A percentile compares a stretch with the other conserved stretches of the same genome.
These are phyloP conservation scores for Magnaporthiopsis rhizophila DNA, from an alignment of 2,329 filamentous ascomycete genomes.

Conservation along the genomic window DNA sequence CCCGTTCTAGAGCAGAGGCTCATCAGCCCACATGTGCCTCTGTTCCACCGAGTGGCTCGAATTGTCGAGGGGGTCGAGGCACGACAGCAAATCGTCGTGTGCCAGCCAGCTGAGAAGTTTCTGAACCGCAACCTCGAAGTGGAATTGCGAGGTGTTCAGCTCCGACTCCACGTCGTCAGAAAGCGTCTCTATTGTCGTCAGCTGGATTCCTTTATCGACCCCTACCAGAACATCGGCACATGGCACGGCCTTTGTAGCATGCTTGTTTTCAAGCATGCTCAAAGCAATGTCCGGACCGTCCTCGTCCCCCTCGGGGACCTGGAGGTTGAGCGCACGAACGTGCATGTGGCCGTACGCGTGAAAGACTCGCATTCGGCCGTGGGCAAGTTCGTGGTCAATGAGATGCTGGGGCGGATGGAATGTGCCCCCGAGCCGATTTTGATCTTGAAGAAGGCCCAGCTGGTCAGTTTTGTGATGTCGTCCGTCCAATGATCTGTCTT, in stretches of 20 bases:
- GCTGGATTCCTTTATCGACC: slow-evolving; percentile 43
- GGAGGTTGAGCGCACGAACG: slow-evolving; percentile 18
- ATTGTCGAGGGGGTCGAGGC: slow-evolving; percentile 45
- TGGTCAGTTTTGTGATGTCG: slow-evolving; percentile 18
- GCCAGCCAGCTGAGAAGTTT: slow-evolving; percentile 26
- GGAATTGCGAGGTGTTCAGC: slow-evolving; percentile 42
- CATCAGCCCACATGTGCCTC: slow-evolving; percentile 38
- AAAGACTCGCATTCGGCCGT: slow-evolving; percentile 31
- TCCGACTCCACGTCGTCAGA: slow-evolving; percentile 43
- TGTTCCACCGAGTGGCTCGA: slow-evolving; percentile 28
- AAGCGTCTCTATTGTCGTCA: slow-evolving; percentile 38
- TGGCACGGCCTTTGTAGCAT: slow-evolving; percentile 52
- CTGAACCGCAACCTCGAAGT: slow-evolving; percentile 25
- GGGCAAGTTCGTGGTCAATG: slow-evolving; percentile 43
- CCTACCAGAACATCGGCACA: slow-evolving; percentile 50
- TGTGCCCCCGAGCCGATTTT: slow-evolving; percentile 48
- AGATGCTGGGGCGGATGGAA: slow-evolving; percentile 44
- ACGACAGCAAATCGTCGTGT: slow-evolving; percentile 33
- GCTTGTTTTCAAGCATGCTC: slow-evolving; percentile 42
- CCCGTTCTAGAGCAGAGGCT: slow-evolving; percentile 19
- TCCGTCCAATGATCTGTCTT: not conserved
- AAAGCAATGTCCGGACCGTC: slow-evolving; percentile 36
- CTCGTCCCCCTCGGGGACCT: slow-evolving; percentile 42
- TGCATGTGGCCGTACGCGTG: slow-evolving; percentile 33
- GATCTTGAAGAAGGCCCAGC: slow-evolving; percentile 46